A percentile compares a stretch with the other conserved stretches of the same genome.
These are phyloP conservation scores for Termitomyces sp. DNA, from an alignment of 768 basidiomycete genomes.

Conservation along the genomic window DNA sequence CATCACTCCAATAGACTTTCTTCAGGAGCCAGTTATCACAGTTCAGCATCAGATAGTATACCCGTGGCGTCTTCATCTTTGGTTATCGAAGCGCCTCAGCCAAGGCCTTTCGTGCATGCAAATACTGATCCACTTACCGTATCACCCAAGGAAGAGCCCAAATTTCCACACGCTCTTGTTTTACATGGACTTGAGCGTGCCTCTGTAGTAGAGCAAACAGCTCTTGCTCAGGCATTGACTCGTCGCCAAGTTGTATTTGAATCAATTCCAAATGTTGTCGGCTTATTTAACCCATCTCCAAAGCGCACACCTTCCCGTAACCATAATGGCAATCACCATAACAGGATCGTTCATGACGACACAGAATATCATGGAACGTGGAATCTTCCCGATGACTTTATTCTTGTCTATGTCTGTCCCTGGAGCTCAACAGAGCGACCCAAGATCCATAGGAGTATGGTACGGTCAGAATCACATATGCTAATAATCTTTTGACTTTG, in stretches of 20 bases:
- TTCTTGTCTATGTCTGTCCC: constrained; percentile 69
- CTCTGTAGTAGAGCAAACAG: constrained; percentile 46
- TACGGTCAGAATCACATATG: constrained; percentile 28
- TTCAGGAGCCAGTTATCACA: neutral
- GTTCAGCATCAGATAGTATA: constrained; percentile 4
- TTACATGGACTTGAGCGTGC: constrained; percentile 68
- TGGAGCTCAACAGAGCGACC: constrained; percentile 62
- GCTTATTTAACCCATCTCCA: constrained; percentile 3
- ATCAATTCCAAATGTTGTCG: constrained; percentile 10
- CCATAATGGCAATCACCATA: neutral
- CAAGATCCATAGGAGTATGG: constrained; percentile 56
- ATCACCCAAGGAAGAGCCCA: constrained; percentile 10
- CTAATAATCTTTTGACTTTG: neutral
- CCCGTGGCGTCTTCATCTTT: constrained; percentile 1
- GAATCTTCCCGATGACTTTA: constrained; percentile 62
- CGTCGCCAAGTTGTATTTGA: constrained; percentile 48
- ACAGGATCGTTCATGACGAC: constrained; percentile 11
- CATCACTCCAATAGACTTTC: constrained; percentile 4
- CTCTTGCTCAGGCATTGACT: constrained; percentile 45
- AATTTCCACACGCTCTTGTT: constrained; percentile 57
- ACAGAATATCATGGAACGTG: constrained; percentile 35
- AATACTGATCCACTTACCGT: constrained; percentile 28
- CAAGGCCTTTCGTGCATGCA: constrained; percentile 22
- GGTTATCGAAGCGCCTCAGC: constrained; percentile 11
- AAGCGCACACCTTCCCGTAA: neutral